Base-by-base conservation (phyloP, 805 yeast genomes). In the Wickerhamomyces strasburgensis region DNA sequence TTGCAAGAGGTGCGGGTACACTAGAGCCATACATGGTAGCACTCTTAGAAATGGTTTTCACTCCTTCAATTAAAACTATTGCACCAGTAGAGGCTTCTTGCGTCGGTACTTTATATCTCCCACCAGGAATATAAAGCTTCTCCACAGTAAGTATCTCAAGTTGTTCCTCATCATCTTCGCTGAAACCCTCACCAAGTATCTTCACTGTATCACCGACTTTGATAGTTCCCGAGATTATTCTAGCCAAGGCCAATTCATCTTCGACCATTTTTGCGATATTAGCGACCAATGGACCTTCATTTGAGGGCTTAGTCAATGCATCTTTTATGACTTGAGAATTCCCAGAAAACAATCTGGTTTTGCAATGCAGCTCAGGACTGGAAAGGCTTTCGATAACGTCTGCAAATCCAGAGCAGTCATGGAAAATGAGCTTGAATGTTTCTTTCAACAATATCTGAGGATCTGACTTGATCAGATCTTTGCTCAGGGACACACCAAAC, bases 31-130 rank as follows among this genome's bases (percentile, higher is more conserved):
- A 60, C 0, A 88, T 58, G 0, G 87, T 72, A 2, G 83, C 90
- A 5, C 74, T 65, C 49, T 82, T 84, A 14, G 69, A 66, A 29
- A 82, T 66, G 19, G 68, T 62, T 29, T 76, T 80, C 18, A 85
- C 58, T 2, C 94, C 94, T 5, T 74, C 68, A 0, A 88, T 58
- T 5, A 88, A 51, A 0, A 78, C 89, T 29, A 85, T 61, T n/a
- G 74, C 70, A 0, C 96, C 96, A 1, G 75, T 72, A 4, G 70
- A 63, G 0, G 80, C 77, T 14, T 66, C 67, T 2, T 65, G 58
- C 0, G 83, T 68, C 0, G 75, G 70, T 3, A 80, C 58, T 21
- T 70, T 71, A 54, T 85, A 88, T 45, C 95, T 67, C 0, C 89
- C 89, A 32, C 86, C 79, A 30, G 84, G 69, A 1, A 88, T 44